These are phyloP conservation scores for Ailanthus altissimus DNA, from an alignment of 345 rosid genomes.

Conservation along the genomic window DNA sequence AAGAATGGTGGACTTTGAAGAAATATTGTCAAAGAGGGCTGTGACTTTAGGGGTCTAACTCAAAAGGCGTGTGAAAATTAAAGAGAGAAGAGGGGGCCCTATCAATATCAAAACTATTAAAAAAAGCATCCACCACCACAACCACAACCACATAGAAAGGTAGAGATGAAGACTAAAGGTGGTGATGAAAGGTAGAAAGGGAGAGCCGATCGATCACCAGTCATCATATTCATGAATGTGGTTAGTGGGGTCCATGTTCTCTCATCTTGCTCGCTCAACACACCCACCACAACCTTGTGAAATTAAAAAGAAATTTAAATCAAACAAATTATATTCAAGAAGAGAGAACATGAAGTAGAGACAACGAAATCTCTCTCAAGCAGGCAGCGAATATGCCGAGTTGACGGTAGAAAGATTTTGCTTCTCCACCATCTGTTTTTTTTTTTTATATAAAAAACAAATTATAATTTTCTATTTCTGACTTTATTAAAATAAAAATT, in stretches of 20 bases:
- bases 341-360: slow-evolving; percentile 14
- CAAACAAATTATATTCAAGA: background rate
- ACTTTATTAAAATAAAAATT: background rate
- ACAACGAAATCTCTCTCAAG: slow-evolving; percentile 29
- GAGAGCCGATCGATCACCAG: background rate
- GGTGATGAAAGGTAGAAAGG: slow-evolving; percentile 6
- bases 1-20: slow-evolving; percentile 5
- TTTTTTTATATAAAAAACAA: no score
- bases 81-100: background rate
- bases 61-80: background rate
- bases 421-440: slow-evolving; percentile 41
- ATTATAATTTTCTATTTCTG: background rate
- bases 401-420: slow-evolving; percentile 44
- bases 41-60: background rate
- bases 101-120: background rate
- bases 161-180: slow-evolving; percentile 17
- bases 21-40: background rate
- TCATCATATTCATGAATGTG: background rate
- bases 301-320: background rate
- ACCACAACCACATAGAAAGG: slow-evolving; percentile 38
- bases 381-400: slow-evolving; percentile 46
- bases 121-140: slow-evolving; percentile 25
- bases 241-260: slow-evolving; percentile 30
- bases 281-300: slow-evolving; percentile 24
- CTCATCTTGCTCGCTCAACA: slow-evolving; percentile 31